A percentile compares a stretch with the other conserved stretches of the same genome.
Conservation (phyloP, 805 yeast species). For the Cyberlindnera xylosilytica region DNA sequence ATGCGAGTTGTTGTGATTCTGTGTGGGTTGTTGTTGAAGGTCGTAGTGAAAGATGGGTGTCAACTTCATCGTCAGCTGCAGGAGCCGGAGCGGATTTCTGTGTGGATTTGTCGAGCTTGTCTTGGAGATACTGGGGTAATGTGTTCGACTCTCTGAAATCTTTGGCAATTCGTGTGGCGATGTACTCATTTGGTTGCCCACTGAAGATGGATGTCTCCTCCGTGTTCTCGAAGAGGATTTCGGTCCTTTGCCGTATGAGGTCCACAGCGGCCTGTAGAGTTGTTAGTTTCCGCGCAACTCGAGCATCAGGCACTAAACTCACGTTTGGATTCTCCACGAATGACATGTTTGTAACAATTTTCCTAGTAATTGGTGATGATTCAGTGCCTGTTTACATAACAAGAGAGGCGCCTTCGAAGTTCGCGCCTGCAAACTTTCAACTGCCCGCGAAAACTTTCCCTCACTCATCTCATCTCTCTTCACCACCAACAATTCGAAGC, state of each 20-base stretch:
- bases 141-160: constrained; percentile 27
- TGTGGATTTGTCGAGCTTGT: constrained; percentile 22
- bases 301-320: neutral
- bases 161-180: constrained; percentile 27
- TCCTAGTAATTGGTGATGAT: no score
- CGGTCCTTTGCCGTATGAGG: constrained; percentile 13
- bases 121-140: constrained; percentile 30
- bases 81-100: constrained; percentile 2
- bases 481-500: no score
- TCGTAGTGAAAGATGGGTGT: constrained; percentile 4
- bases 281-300: constrained; percentile 3
- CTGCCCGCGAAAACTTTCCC: constrained; percentile 18
- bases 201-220: constrained; percentile 2
- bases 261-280: constrained; percentile 14
- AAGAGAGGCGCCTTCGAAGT: no score
- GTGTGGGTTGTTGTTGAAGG: neutral
- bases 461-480: neutral
- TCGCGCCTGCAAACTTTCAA: no score
- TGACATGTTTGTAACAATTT: constrained; percentile 4
- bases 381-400: no score
- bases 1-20: constrained; percentile 4
- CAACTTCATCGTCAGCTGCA: constrained; percentile 5
- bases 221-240: constrained; percentile 10
- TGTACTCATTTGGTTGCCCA: constrained; percentile 27
- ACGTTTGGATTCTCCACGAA: constrained; percentile 14